Base-by-base conservation (phyloP, 305 asterid species). In the Andrographis paniculata region DNA sequence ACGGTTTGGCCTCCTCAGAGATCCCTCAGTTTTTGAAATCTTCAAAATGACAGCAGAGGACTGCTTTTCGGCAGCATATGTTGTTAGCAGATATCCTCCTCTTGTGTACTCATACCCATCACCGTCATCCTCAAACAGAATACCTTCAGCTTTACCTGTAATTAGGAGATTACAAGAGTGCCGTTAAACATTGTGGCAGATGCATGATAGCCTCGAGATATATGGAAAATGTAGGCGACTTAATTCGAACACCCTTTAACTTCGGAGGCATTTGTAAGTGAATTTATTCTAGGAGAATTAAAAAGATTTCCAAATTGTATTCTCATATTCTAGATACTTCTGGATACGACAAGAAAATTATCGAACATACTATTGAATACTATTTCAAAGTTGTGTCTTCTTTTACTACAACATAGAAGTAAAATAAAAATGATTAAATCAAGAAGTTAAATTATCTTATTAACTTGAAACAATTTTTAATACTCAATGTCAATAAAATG, bases 131-230 rank as follows among this genome's bases (percentile, higher is more conserved):
- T 92, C 99, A 51, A 64, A 92, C 55, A 81, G 78, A 62, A 56
- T 14, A 45, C 99, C 99, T 74, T 84, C 88, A 40, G 99, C 95
- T 64, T 77, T 87, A 55, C 95, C 99, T 91, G 82, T 57, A 63
- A n/a, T 58, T 48, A 53, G 43, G 30, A 54, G 42, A 50, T 41
- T 46, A 18, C 39, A 39, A 17, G 8, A 17, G 17, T 9, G 38
- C 40, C 40, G 13, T 13, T 33, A 21, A 39, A 45, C 20, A 45
- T 50, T 22, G 27, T 19, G 46, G 28, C 50, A 53, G 20, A 45
- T 14, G 39, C 36, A 39, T 28, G 43, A 8, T 17, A 17, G 38
- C 33, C 10, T 27, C 33, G 10, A 27, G 10, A 10, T 27, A 27
- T 5, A 10, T 5, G 33, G 6, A n/a, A n/a, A n/a, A n/a, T n/a